Evolutionary conservation across 805 yeast species (phyloP), one percentile per base, ranked within the genome.

Genomic region (Sungouiella blattae): DNA sequence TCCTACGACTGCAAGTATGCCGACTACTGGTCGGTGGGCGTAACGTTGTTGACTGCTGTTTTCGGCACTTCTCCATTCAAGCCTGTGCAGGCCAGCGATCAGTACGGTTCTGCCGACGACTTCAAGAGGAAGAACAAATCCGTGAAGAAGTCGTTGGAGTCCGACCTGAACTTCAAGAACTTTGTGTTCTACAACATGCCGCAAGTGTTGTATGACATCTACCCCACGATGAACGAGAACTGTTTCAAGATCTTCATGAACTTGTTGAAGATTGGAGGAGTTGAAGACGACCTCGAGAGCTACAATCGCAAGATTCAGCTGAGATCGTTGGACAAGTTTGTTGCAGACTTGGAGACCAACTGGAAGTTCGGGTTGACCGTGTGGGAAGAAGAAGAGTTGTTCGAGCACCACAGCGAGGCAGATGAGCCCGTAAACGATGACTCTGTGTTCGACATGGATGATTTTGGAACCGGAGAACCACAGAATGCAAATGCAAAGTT

Each of bases 11-110:
- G 76, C 21, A 60, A 57, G 37, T 58, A 53, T 29, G 69, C 76
- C n/a, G 81, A 76, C 57, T 60, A 62, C 45, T 75, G 80, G 80
- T 73, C 78, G 2, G 53, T 72, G 39, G 81, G 78, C 3, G 61
- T 75, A 34, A 73, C 79, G 2, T 40, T 76, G 17, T 52, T 75
- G 37, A 71, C 71, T 32, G 58, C 75, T 3, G 57, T 75, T 28
- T 75, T 74, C 52, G 78, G 79, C 13, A 69, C 68, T 25, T 59
- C 76, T 32, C 80, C 80, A 1, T 75, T 76, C 57, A 65, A 71
- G 44, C 65, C 69, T 26, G 38, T 46, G 18, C 30, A 35, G 11
- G 29, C 32, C 26, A 29, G 30, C 17, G 36, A 32, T 9, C 32
- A 27, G 11, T 28, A 38, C 2, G 52, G 33, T 3, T 26, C 36